Conservation (phyloP, 1,284 basidiomycete species). For the Ganoderma leucocontextum region DNA sequence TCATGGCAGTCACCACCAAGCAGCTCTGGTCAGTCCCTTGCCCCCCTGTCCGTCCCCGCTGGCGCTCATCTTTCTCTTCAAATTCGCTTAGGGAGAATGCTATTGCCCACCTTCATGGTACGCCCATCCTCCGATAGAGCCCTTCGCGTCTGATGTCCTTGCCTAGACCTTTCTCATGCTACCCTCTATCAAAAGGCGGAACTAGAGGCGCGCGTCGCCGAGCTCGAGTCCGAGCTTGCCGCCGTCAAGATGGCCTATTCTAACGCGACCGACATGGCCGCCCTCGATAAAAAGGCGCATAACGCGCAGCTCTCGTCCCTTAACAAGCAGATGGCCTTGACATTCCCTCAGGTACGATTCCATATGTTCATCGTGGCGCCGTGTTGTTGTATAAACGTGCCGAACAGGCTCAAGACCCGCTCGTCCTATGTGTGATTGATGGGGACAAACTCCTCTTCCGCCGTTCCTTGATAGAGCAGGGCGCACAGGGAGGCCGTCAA, state of each 20-base stretch:
- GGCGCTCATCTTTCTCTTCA: slow-evolving; percentile 17
- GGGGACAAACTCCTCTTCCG: slow-evolving; percentile 76
- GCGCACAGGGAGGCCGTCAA: slow-evolving; percentile 69
- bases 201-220: slow-evolving; percentile 66
- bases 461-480: slow-evolving; percentile 62
- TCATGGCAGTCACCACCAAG: slow-evolving; percentile 63
- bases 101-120: slow-evolving; percentile 66
- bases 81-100: slow-evolving; percentile 64
- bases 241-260: slow-evolving; percentile 77
- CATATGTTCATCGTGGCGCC: background rate
- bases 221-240: slow-evolving; percentile 72
- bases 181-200: slow-evolving; percentile 70
- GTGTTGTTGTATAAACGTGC: background rate
- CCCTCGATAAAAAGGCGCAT: slow-evolving; percentile 67
- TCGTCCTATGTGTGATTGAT: slow-evolving; percentile 78
- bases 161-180: slow-evolving; percentile 64
- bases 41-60: slow-evolving; percentile 12
- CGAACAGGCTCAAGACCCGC: slow-evolving; percentile 61
- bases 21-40: slow-evolving; percentile 61
- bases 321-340: slow-evolving; percentile 65
- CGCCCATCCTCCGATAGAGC: slow-evolving; percentile 27
- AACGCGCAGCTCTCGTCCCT: slow-evolving; percentile 68
- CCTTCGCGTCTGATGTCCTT: slow-evolving; percentile 12
- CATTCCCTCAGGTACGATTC: slow-evolving; percentile 59
- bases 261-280: slow-evolving; percentile 61